Conservation (phyloP, 2,329 filamentous ascomycete genomes). For the Raffaelea ambrosiae region DNA sequence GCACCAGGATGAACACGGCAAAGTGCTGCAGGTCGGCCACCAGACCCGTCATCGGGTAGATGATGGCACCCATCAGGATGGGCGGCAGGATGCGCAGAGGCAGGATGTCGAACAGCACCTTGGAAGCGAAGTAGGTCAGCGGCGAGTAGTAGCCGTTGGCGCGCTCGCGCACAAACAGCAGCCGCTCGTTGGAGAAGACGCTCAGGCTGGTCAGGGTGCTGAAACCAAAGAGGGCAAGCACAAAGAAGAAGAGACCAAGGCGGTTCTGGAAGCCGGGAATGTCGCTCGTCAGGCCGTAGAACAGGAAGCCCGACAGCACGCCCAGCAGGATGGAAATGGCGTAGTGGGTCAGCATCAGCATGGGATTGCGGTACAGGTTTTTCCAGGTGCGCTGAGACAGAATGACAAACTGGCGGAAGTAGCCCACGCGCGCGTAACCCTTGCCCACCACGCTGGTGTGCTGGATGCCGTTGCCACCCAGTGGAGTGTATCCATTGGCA, state of each 20-base stretch:
- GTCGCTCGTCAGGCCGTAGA: slow-evolving; percentile 92
- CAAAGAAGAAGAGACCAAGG: slow-evolving; percentile 94
- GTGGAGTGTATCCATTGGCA: slow-evolving; percentile 22
- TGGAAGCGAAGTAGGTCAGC: slow-evolving; percentile 86
- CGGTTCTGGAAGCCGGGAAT: slow-evolving; percentile 97
- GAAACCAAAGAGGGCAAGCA: slow-evolving; percentile 92
- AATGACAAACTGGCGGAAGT: slow-evolving; percentile 76
- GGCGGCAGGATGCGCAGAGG: slow-evolving; percentile 91
- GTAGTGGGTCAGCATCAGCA: slow-evolving; percentile 97
- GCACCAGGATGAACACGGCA: slow-evolving; percentile 80
- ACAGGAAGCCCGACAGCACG: slow-evolving; percentile 88
- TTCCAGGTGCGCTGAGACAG: slow-evolving; percentile 89
- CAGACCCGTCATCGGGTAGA: slow-evolving; percentile 96
- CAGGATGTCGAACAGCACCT: slow-evolving; percentile 97
- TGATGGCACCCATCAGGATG: slow-evolving; percentile 87
- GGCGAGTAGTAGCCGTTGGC: slow-evolving; percentile 96
- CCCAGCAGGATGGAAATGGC: slow-evolving; percentile 92
- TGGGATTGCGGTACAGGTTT: slow-evolving; percentile 93
- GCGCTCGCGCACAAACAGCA: slow-evolving; percentile 85
- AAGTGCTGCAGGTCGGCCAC: slow-evolving; percentile 77
- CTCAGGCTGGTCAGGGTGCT: slow-evolving; percentile 89
- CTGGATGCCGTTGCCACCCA: slow-evolving; percentile 34
- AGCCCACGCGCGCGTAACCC: slow-evolving; percentile 75
- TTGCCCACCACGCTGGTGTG: slow-evolving; percentile 56
- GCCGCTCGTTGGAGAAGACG: slow-evolving; percentile 83